Evolutionary conservation across 768 basidiomycete genomes (phyloP), one percentile per base, ranked within the genome.

Genomic region (Pulveroboletus sp.): DNA sequence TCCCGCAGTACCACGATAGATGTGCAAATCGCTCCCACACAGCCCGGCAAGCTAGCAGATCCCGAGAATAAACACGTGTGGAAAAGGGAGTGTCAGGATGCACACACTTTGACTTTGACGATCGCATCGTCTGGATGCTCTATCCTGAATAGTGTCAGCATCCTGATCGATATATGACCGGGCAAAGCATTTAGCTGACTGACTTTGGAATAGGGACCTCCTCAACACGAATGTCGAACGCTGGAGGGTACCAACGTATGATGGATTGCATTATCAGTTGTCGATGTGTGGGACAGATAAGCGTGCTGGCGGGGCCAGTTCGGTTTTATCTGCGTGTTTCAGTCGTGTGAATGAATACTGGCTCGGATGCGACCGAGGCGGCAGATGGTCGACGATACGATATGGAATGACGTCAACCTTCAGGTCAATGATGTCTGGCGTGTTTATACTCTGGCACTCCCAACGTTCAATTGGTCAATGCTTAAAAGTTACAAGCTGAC

Each of bases 91-190:
- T 8, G 20, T 23, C 17, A 14, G 9, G 24, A 31, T 39, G 17
- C 11, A 57, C 74, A 44, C 52, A 82, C 88, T 66, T 76, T 79
- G 45, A 89, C 78, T 72, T 83, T 87, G 45, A 90, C 76, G 38
- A 91, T 86, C 2, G 79, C 88, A 70, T 90, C 87, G 61, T 90
- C 87, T 1, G 84, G 79, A 51, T 88, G 74, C 49, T 80, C 72
- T 40, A 90, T 81, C 49, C 87, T 87, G 51, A 17, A n/a, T 25
- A 12, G 8, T 6, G 21, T 43, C 23, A 44, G 7, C 21, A 35
- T 3, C 31, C 25, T 27, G 10, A 21, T 20, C 11, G 25, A 29
- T 17, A 33, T n/a, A 20, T 21, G 12, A 29, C 27, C 27, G 27
- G 6, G 36, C 9, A 11, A 19, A 9, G 12, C 14, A 23, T n/a